phyloP scores from a whole-genome alignment of 2,329 filamentous ascomycete genomes.

The Ophiostoma himal-ulmi region DNA sequence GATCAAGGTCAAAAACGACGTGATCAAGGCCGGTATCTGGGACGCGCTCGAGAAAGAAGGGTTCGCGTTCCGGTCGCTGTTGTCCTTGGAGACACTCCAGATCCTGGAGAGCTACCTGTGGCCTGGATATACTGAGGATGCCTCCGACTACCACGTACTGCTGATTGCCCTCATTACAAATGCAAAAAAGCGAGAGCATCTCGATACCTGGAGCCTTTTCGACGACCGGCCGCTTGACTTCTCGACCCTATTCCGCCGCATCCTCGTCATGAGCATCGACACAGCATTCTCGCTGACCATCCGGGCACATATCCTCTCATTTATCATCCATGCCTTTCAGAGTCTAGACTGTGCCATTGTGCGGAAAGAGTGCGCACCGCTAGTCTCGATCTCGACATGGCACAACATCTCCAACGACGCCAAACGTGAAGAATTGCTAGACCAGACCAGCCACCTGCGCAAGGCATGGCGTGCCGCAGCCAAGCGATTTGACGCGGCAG shows the following conservation, averaged over 20 bases:
- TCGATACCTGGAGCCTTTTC: conserved; percentile 85
- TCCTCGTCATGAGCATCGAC: conserved; percentile 80
- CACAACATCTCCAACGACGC: conserved; percentile 79
- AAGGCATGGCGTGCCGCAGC: conserved; percentile 86
- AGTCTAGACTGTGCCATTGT: conserved; percentile 84
- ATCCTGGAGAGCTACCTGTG: conserved; percentile 86
- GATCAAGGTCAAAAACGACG: conserved; percentile 71
- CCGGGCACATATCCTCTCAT: conserved; percentile 77
- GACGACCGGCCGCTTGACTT: conserved; percentile 72
- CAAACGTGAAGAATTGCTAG: conserved; percentile 65
- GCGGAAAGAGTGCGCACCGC: conserved; percentile 89
- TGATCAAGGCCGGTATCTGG: conserved; percentile 85
- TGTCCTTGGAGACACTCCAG: conserved; percentile 84
- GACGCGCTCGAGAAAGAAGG: conserved; percentile 74
- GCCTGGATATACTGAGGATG: conserved; percentile 83
- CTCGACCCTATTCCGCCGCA: conserved; percentile 79
- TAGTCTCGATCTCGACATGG: conserved; percentile 94
- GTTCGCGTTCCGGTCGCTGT: conserved; percentile 70
- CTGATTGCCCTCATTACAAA: conserved; percentile 81
- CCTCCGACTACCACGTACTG: conserved; percentile 87
- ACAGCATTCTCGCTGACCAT: conserved; percentile 58
- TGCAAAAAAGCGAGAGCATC: conserved; percentile 78
- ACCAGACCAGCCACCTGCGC: conserved; percentile 65
- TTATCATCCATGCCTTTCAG: conserved; percentile 88
- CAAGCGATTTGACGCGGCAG: conserved; percentile 82